phyloP scores from a whole-genome alignment of 2,329 filamentous ascomycete genomes.

The Helotiales sp. region DNA sequence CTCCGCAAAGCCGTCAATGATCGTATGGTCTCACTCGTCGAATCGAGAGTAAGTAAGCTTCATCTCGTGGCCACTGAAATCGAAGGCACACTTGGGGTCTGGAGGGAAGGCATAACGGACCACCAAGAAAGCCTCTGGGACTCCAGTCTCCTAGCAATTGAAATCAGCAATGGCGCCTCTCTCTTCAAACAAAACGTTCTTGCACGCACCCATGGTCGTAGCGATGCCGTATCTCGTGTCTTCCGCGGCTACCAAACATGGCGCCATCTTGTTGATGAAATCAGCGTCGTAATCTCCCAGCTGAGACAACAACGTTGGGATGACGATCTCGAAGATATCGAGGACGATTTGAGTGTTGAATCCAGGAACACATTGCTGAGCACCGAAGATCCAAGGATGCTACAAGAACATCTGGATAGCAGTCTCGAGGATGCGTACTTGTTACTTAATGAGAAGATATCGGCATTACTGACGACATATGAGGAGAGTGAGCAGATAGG shows the following conservation, averaged over 20 bases:
- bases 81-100: conserved; percentile 62
- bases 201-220: conserved; percentile 73
- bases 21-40: conserved; percentile 67
- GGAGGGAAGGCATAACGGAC: conserved; percentile 60
- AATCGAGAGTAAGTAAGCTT: conserved; percentile 66
- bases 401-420: conserved; percentile 63
- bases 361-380: conserved; percentile 70
- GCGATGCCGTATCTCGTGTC: conserved; percentile 66
- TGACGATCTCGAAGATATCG: conserved; percentile 71
- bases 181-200: conserved; percentile 72
- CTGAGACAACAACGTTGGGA: conserved; percentile 76
- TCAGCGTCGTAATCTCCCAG: conserved; percentile 65
- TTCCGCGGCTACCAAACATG: conserved; percentile 72
- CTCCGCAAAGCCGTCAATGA: conserved; percentile 72
- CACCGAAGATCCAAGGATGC: conserved; percentile 69
- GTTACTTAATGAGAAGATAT: conserved; percentile 61
- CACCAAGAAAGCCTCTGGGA: conserved; percentile 69
- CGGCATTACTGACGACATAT: conserved; percentile 54
- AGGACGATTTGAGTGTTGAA: conserved; percentile 74
- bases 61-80: conserved; percentile 69
- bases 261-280: conserved; percentile 73
- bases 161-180: conserved; percentile 67
- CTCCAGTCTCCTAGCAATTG: conserved; percentile 63
- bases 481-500: conserved; percentile 55
- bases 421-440: conserved; percentile 62